Conservation (phyloP, 257 asterid genomes). For the Gentiana macrophylla region DNA sequence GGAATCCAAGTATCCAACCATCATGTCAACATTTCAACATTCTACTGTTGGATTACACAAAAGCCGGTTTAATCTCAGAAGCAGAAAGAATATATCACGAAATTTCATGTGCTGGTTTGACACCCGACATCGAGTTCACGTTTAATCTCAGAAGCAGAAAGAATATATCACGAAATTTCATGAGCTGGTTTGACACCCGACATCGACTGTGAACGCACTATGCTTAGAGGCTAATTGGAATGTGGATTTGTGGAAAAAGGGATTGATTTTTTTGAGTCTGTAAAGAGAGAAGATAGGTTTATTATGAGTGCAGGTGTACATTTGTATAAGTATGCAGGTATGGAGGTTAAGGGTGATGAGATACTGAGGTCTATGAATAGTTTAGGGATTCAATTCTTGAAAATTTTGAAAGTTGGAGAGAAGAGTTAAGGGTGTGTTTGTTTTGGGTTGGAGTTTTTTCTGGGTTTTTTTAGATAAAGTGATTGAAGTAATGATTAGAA, state of each 20-base stretch:
- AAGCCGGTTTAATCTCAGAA: no score
- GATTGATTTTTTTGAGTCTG: conserved; percentile 33
- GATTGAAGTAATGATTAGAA: no score
- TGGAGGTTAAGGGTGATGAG: conserved; percentile 33
- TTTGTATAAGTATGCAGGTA: conserved; percentile 43
- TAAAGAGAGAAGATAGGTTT: conserved; percentile 49
- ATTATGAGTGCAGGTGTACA: conserved; percentile 65
- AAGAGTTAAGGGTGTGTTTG: no score
- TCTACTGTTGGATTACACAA: conserved; percentile 40
- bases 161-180: conserved; percentile 33
- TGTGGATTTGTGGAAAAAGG: conserved; percentile 57
- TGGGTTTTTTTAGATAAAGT: no score
- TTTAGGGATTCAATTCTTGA: conserved; percentile 35
- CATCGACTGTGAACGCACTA: conserved; percentile 32
- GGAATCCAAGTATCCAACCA: conserved; percentile 48
- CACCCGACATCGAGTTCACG: no score
- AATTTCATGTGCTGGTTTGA: no score
- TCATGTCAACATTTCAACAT: conserved; percentile 55
- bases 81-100: no score
- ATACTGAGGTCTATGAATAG: conserved; percentile 33
- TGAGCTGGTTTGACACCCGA: conserved; percentile 41
- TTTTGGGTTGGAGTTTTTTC: no score
- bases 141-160: conserved; percentile 42
- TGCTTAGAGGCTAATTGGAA: conserved; percentile 71
- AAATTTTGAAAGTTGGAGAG: conserved; percentile 51